Percentiles rank a stretch among this genome's conserved stretches.
Evolutionary conservation across 352 stramenopile genomes (phyloP).

Genomic region (Elongisporangium prolatum): DNA sequence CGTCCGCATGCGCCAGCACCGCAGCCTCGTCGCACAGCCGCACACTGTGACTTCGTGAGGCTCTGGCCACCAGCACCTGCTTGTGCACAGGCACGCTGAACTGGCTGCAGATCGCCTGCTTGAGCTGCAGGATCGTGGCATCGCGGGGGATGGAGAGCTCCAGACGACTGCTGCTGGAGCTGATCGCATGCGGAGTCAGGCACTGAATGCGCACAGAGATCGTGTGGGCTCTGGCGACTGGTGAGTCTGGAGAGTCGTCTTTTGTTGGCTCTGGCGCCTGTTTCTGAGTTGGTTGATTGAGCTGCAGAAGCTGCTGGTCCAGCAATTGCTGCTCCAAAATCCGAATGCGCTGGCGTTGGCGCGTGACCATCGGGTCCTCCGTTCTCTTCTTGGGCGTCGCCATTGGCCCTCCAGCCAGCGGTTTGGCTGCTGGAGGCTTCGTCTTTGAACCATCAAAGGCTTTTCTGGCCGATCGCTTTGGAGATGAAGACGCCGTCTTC

Average conservation of each 20-base stretch:
- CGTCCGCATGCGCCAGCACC: constrained; percentile 8
- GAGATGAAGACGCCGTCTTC: background rate
- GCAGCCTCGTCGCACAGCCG: constrained; percentile 4
- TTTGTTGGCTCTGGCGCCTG: background rate
- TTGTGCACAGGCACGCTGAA: constrained; percentile 2
- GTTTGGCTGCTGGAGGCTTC: constrained; percentile 1
- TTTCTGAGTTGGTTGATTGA: constrained; percentile 17
- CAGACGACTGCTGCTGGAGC: background rate
- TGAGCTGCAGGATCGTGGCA: constrained; percentile 4
- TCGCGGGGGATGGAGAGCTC: constrained; percentile 2
- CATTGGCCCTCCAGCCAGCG: constrained; percentile 7
- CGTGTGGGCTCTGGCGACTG: background rate
- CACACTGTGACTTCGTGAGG: background rate
- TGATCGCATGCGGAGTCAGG: background rate
- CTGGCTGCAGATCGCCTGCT: constrained; percentile 4
- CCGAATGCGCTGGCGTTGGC: constrained; percentile 48
- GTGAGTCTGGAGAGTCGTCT: background rate
- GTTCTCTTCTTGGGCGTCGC: constrained; percentile 4
- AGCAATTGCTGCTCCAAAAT: constrained; percentile 64
- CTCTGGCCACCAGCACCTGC: constrained; percentile 13
- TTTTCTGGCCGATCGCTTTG: constrained; percentile 4
- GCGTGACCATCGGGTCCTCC: constrained; percentile 20
- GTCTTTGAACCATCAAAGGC: background rate
- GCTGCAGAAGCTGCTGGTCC: constrained; percentile 42
- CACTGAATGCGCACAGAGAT: background rate